Conservation (phyloP, 2,329 filamentous ascomycete genomes). For the Calcarisporium arbuscula region DNA sequence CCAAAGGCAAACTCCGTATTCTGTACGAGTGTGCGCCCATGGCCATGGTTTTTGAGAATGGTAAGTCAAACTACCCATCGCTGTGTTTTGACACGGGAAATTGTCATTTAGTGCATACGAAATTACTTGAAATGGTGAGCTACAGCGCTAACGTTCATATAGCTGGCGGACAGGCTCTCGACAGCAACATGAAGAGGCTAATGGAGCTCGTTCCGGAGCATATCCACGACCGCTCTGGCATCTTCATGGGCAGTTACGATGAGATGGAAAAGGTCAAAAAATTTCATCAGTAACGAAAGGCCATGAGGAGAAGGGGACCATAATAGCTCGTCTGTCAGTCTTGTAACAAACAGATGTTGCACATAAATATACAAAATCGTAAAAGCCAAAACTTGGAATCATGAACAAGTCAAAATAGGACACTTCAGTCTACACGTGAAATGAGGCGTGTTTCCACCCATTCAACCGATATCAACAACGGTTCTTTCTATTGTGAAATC, state of each 20-base stretch:
- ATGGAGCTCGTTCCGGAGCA: slow-evolving; percentile 80
- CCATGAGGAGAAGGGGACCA: background rate
- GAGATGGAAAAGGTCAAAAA: slow-evolving; percentile 94
- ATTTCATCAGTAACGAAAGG: slow-evolving; percentile 48
- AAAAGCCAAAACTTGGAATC: too few relatives aligned
- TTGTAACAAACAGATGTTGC: too few relatives aligned
- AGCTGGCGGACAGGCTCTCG: slow-evolving; percentile 88
- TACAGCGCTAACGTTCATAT: slow-evolving; percentile 1
- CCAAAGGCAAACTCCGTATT: slow-evolving; percentile 96
- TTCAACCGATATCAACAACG: background rate
- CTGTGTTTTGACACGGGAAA: too few relatives aligned
- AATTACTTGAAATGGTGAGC: too few relatives aligned
- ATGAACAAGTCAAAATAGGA: too few relatives aligned
- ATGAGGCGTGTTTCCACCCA: too few relatives aligned
- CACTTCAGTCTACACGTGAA: too few relatives aligned
- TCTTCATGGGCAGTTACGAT: slow-evolving; percentile 91
- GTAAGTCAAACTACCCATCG: slow-evolving; percentile 39
- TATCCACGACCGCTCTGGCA: slow-evolving; percentile 93
- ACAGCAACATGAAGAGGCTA: slow-evolving; percentile 89
- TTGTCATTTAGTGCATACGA: too few relatives aligned
- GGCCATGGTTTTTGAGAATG: slow-evolving; percentile 98
- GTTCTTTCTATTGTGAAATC: background rate
- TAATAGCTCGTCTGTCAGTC: background rate
- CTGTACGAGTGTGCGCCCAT: slow-evolving; percentile 98
- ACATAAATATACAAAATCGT: too few relatives aligned